Conservation (phyloP, 1,284 basidiomycete species). For the Afroboletus lepidellus region DNA sequence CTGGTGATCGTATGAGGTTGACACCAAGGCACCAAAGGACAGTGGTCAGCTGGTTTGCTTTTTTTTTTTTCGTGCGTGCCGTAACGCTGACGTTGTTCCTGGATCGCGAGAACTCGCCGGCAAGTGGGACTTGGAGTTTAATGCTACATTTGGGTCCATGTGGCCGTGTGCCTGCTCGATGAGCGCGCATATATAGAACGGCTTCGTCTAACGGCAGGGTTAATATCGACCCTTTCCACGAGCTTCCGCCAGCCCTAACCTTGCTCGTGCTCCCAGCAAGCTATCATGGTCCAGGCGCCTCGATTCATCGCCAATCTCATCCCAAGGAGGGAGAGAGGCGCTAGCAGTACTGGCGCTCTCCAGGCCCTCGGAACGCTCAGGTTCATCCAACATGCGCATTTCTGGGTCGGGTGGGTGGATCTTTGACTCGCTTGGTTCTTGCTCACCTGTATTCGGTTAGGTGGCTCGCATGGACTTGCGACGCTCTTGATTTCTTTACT, state of each 20-base stretch:
- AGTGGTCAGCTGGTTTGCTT: slow-evolving; percentile 12
- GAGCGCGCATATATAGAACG: slow-evolving; percentile 12
- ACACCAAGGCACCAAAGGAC: not conserved
- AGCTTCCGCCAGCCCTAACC: not conserved
- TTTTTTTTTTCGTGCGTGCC: slow-evolving; percentile 5
- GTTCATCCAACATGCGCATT: slow-evolving; percentile 53
- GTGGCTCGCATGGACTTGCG: slow-evolving; percentile 79
- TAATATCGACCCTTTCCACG: not conserved
- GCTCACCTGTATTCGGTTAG: slow-evolving; percentile 35
- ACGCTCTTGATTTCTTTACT: slow-evolving; percentile 82
- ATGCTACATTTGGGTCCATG: slow-evolving; percentile 13
- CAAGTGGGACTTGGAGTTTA: not conserved
- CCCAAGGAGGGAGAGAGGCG: slow-evolving; percentile 45
- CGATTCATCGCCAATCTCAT: slow-evolving; percentile 41
- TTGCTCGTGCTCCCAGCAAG: not conserved
- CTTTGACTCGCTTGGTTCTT: not conserved
- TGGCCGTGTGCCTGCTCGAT: slow-evolving; percentile 9
- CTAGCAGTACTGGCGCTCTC: slow-evolving; percentile 33
- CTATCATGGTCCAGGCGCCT: slow-evolving; percentile 19
- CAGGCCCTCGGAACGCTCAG: slow-evolving; percentile 41
- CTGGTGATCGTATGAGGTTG: not conserved
- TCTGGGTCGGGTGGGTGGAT: slow-evolving; percentile 54
- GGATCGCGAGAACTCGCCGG: slow-evolving; percentile 1
- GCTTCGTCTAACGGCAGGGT: not conserved
- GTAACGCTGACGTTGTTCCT: slow-evolving; percentile 22